Evolutionary conservation across 805 yeast species (phyloP).

Genomic region (Schizosaccharomyces cryophilus): DNA sequence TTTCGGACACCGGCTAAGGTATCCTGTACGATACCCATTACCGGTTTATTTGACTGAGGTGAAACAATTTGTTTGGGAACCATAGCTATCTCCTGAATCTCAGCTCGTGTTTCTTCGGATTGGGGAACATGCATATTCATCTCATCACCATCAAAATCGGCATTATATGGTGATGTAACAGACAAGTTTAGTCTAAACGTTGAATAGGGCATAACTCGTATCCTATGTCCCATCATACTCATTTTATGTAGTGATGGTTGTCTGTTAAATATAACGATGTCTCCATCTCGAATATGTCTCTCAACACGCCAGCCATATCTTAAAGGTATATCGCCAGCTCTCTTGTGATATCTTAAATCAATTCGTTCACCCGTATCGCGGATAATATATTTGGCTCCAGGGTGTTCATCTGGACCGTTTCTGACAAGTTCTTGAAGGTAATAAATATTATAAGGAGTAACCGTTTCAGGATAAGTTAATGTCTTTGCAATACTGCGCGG

Average conservation of each 20-base stretch:
- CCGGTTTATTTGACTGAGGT: slow-evolving; percentile 95
- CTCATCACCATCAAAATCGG: slow-evolving; percentile 99
- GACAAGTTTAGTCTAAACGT: slow-evolving; percentile 90
- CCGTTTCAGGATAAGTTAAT: slow-evolving; percentile 86
- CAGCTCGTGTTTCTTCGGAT: slow-evolving; percentile 93
- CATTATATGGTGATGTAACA: slow-evolving; percentile 97
- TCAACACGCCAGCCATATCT: slow-evolving; percentile 99
- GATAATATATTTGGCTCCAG: slow-evolving; percentile 95
- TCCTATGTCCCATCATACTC: slow-evolving; percentile 99
- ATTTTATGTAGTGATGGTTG: slow-evolving; percentile 97
- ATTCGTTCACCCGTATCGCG: slow-evolving; percentile 98
- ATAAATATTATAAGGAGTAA: slow-evolving; percentile 91
- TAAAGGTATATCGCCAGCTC: slow-evolving; percentile 92
- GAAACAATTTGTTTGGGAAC: slow-evolving; percentile 95
- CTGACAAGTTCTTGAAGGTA: slow-evolving; percentile 77
- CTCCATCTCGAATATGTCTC: slow-evolving; percentile 91
- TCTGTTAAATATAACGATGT: slow-evolving; percentile 93
- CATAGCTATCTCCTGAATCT: slow-evolving; percentile 78
- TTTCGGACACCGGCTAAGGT: slow-evolving; percentile 92
- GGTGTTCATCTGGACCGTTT: slow-evolving; percentile 97
- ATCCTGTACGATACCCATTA: slow-evolving; percentile 99
- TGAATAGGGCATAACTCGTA: slow-evolving; percentile 94
- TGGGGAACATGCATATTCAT: slow-evolving; percentile 99
- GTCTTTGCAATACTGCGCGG: slow-evolving; percentile 93
- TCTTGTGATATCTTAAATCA: slow-evolving; percentile 84